Conservation (phyloP, 148 eudicot species). For the Euryodendron excelsum region DNA sequence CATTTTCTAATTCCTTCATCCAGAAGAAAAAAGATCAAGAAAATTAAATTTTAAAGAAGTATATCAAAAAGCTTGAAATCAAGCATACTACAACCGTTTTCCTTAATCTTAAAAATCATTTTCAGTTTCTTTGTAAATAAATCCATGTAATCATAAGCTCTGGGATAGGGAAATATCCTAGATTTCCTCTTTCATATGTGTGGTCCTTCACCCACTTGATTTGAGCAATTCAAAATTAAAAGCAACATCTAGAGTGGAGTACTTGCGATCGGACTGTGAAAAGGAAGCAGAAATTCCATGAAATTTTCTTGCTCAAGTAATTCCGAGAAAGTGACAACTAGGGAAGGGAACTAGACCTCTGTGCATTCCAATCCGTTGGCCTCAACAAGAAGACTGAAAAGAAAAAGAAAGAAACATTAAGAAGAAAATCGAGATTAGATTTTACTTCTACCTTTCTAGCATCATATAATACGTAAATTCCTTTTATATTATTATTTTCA, state of each 20-base stretch:
- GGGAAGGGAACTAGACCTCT: conserved; percentile 15
- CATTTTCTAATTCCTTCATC: background rate
- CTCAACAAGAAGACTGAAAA: background rate
- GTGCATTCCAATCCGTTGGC: conserved; percentile 6
- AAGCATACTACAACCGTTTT: background rate
- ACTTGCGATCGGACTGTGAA: background rate
- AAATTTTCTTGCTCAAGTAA: conserved; percentile 13
- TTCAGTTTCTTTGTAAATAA: background rate
- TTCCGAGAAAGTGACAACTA: background rate
- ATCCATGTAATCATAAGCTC: conserved; percentile 4
- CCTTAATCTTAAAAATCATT: background rate
- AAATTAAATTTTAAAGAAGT: background rate
- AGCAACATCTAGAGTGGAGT: background rate
- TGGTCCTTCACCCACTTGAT: background rate
- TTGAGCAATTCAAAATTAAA: background rate
- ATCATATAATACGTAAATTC: background rate
- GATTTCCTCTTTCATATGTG: conserved; percentile 10
- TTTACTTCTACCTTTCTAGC: background rate
- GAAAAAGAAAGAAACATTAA: background rate
- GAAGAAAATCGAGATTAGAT: background rate
- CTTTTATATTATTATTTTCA: background rate
- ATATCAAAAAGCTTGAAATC: too few relatives aligned
- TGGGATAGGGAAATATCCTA: background rate
- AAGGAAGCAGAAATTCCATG: background rate
- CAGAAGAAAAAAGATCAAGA: background rate